Conservation (phyloP, 192 early-diverging fungal genomes). For the Coemansia sp. region DNA sequence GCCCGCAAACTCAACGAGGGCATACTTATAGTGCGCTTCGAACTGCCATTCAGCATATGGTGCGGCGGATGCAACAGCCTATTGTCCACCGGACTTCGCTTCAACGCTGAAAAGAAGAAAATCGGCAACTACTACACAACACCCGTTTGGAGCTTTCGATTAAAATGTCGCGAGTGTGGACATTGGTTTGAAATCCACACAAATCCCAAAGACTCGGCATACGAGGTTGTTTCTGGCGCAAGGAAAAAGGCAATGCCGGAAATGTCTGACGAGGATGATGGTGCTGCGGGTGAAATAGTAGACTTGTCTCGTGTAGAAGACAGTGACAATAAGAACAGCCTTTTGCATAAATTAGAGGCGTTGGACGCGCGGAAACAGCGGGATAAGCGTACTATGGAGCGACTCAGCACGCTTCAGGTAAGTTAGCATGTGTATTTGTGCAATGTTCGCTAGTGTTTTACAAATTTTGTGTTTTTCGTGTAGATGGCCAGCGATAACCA, state of each 20-base stretch:
- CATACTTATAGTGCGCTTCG: constrained; percentile 82
- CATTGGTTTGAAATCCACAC: constrained; percentile 92
- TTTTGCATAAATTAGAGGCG: constrained; percentile 59
- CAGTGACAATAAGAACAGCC: constrained; percentile 6
- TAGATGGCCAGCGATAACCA: constrained; percentile 65
- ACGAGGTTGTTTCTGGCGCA: constrained; percentile 60
- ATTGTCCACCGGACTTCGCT: constrained; percentile 86
- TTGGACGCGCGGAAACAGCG: constrained; percentile 52
- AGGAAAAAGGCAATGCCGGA: constrained; percentile 73
- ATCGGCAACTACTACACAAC: constrained; percentile 84
- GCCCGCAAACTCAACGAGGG: constrained; percentile 88
- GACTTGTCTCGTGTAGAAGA: constrained; percentile 20
- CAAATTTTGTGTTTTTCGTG: constrained; percentile 10
- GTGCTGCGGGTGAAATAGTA: constrained; percentile 58
- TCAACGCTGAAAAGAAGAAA: constrained; percentile 95
- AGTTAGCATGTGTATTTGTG: constrained; percentile 52
- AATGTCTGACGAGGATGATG: constrained; percentile 13
- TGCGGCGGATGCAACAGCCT: constrained; percentile 81
- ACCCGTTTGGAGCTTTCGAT: constrained; percentile 83
- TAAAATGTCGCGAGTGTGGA: constrained; percentile 89
- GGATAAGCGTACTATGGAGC: constrained; percentile 45
- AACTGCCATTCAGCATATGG: constrained; percentile 89
- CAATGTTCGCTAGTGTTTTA: constrained; percentile 60
- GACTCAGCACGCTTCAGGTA: constrained; percentile 52
- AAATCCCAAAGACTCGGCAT: constrained; percentile 72